phyloP scores from a whole-genome alignment of 306 rosid genomes.

The Geum urbanum region DNA sequence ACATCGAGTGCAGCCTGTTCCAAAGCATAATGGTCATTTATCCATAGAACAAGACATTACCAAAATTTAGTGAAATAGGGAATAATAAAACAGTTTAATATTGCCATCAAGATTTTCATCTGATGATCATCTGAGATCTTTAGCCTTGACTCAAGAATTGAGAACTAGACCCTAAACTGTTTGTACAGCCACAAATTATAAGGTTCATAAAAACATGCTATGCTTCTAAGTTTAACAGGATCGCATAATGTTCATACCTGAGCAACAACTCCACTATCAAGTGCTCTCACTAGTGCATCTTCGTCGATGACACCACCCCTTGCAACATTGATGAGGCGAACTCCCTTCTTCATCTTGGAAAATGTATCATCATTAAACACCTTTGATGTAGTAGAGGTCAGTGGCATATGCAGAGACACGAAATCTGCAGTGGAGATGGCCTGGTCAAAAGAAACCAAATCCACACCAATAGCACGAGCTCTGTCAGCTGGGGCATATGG shows the following conservation, averaged over 20 bases:
- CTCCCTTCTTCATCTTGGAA: conserved; percentile 77
- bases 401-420: conserved; percentile 90
- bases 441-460: conserved; percentile 70
- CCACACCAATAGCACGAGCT: conserved; percentile 91
- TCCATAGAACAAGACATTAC: background rate
- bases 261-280: conserved; percentile 75
- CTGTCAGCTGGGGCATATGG: conserved; percentile 87
- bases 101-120: background rate
- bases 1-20: conserved; percentile 90
- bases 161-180: background rate
- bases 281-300: conserved; percentile 76
- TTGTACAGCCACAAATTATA: background rate
- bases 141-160: background rate
- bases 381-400: conserved; percentile 69
- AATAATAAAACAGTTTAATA: background rate
- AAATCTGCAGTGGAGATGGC: conserved; percentile 74
- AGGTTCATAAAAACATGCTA: background rate
- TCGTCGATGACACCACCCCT: conserved; percentile 95
- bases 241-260: conserved; percentile 42
- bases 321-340: conserved; percentile 72
- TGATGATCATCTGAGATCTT: background rate
- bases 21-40: background rate
- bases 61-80: background rate
- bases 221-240: background rate
- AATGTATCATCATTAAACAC: conserved; percentile 67